Evolutionary conservation across 306 rosid genomes (phyloP).

Genomic region (Psophocarpus tetragonolobus): DNA sequence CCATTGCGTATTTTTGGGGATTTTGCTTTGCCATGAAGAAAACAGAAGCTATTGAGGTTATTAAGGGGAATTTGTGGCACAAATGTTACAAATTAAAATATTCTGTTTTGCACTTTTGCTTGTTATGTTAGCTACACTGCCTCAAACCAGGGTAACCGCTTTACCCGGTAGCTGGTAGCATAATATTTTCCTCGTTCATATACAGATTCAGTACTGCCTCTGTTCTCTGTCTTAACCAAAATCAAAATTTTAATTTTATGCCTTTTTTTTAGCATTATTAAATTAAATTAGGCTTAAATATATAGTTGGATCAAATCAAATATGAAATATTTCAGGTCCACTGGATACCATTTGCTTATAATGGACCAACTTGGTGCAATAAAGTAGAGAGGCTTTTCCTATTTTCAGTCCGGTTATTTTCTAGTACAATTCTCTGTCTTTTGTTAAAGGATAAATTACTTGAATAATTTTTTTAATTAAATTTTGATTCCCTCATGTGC

Average conservation of each 20-base stretch:
- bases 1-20: neutral
- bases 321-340: too few species aligned
- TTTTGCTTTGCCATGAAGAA: neutral
- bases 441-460: too few species aligned
- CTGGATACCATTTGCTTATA: too few species aligned
- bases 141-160: neutral
- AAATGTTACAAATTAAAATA: neutral
- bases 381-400: too few species aligned
- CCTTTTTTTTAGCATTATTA: neutral
- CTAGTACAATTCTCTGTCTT: too few species aligned
- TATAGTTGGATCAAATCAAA: too few species aligned
- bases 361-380: too few species aligned
- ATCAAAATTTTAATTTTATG: neutral
- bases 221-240: too few species aligned
- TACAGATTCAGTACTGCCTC: too few species aligned
- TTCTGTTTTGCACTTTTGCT: neutral
- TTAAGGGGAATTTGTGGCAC: neutral
- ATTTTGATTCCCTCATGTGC: too few species aligned
- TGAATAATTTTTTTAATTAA: too few species aligned
- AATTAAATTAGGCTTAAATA: neutral
- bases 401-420: too few species aligned
- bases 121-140: neutral
- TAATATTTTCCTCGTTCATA: neutral
- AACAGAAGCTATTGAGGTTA: neutral
- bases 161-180: neutral